Evolutionary conservation across 2,329 filamentous ascomycete species (phyloP), one percentile per base, ranked within the genome.

Genomic region (Pestalotiopsis sp.): DNA sequence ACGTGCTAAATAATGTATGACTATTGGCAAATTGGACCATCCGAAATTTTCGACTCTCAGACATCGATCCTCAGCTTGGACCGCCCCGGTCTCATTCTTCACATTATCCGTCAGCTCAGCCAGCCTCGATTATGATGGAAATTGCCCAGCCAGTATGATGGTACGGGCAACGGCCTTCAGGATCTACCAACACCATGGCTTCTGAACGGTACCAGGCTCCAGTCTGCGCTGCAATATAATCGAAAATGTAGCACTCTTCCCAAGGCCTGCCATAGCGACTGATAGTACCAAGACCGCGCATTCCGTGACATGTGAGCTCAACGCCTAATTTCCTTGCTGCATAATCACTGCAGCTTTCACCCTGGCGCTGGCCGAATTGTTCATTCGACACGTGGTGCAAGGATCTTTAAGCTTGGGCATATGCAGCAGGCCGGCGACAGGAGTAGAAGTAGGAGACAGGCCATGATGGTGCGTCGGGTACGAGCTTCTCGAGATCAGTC

Each of bases 321-420:
- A 36, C n/a, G 27, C 17, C 59, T 62, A 36, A 62, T 52, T 52
- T 52, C 45, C 17, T 52, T 52, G 45, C 45, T 52, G 45, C 45
- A 52, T n/a, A 38, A 49, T n/a, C 62, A 31, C 63, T 65, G 63
- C 49, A 57, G 49, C 45, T 57, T 55, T n/a, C 20, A 45, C 63
- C 63, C 25, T 65, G 23, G 41, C 63, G 45, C 14, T 65, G 23
- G 27, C 63, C 36, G 27, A 25, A 65, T 25, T 45, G 12, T 23
- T 38, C 27, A 17, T 65, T 58, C 36, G 41, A 58, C 63, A 65
- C 63, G 63, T 65, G 63, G 63, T 38, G 63, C 45, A 65, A 58
- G 49, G 49, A 38, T 57, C 49, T 14, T 27, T 4, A 52, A 45
- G 31, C 52, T 57, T 36, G 36, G 63, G 41, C 63, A 27, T 65